A percentile compares a stretch with the other conserved stretches of the same genome.
Conservation (phyloP, 495 filamentous ascomycete genomes). For the Chaetomium fimeti region DNA sequence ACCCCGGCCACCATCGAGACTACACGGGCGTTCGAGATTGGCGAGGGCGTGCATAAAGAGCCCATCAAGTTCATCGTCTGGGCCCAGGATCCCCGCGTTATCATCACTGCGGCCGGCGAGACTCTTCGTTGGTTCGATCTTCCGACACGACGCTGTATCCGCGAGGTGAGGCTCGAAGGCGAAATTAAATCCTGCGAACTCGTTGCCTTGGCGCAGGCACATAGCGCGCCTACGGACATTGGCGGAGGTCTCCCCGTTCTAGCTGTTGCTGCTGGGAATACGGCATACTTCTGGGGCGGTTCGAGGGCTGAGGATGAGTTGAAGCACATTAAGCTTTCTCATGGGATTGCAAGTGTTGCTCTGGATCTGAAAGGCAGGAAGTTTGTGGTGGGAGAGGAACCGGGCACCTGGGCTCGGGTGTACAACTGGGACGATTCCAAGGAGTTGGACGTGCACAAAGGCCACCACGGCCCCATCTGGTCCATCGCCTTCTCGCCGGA, state of each 20-base stretch:
- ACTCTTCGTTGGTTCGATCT: constrained; percentile 94
- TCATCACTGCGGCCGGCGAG: constrained; percentile 89
- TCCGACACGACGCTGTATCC: constrained; percentile 65
- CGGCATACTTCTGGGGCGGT: constrained; percentile 90
- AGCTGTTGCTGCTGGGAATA: constrained; percentile 78
- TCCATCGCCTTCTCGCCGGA: constrained; percentile 90
- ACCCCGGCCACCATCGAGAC: constrained; percentile 44
- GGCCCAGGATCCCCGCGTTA: constrained; percentile 78
- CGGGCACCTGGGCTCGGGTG: constrained; percentile 91
- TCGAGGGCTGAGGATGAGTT: constrained; percentile 63
- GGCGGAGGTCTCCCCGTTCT: constrained; percentile 56
- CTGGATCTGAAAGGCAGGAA: constrained; percentile 76
- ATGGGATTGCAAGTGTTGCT: constrained; percentile 86
- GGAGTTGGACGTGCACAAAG: constrained; percentile 90
- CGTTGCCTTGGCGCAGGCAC: constrained; percentile 52
- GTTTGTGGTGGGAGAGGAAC: constrained; percentile 81
- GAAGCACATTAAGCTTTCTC: constrained; percentile 70
- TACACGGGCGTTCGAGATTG: constrained; percentile 75
- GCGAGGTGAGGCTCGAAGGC: constrained; percentile 72
- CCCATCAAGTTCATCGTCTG: constrained; percentile 94
- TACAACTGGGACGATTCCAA: constrained; percentile 79
- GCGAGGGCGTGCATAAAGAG: constrained; percentile 73
- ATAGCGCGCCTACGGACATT: constrained; percentile 47
- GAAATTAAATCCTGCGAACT: constrained; percentile 88
- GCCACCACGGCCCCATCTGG: constrained; percentile 97